Base-by-base conservation (phyloP, 1,284 basidiomycete species). In the Ganoderma meredithae region DNA sequence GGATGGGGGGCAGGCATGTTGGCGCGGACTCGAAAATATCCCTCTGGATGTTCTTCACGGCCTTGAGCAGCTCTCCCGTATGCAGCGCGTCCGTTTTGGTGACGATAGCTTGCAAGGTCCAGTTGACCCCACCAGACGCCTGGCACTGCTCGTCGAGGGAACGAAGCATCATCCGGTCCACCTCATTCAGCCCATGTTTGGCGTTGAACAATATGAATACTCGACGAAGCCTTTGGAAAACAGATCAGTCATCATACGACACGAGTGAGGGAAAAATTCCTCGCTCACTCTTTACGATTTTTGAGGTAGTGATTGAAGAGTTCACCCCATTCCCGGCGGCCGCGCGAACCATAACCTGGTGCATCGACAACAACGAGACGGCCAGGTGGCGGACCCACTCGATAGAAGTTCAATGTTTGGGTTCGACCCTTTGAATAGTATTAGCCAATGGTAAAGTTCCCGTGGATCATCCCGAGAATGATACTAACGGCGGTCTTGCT, bases 321-420 rank as follows among this genome's bases (percentile, higher is more conserved):
- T 43, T 81, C 74, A 0, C 92, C 92, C 92, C 92, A 94, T 79
- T 92, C 90, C 33, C 84, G 83, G 58, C 90, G 84, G 12, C 92
- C 92, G 64, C 91, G 83, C n/a, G 83, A 78, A 59, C 92, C 92
- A 75, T 94, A 94, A 8, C 92, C 92, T 4, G 92, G 92, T 10
- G 92, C 85, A 72, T 94, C 92, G 7, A 94, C 92, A 2, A 94
- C 79, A 25, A 93, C 76, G 33, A 92, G 82, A 43, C 86, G 83
- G 41, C 87, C 87, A 13, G 86, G 85, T 17, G 81, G 78, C 7
- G 80, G 72, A 3, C 90, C 90, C 25, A 92, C 85, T 53, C 86
- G 83, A 76, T 86, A 93, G 75, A 93, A 94, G 71, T 93, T 91
- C 60, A 94, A 80, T 7, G 88, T 78, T 71, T 85, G 85, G 10